Percentiles rank a stretch among this genome's conserved stretches.
Evolutionary conservation across 306 rosid genomes (phyloP).

Genomic region (Cajanus cajan): DNA sequence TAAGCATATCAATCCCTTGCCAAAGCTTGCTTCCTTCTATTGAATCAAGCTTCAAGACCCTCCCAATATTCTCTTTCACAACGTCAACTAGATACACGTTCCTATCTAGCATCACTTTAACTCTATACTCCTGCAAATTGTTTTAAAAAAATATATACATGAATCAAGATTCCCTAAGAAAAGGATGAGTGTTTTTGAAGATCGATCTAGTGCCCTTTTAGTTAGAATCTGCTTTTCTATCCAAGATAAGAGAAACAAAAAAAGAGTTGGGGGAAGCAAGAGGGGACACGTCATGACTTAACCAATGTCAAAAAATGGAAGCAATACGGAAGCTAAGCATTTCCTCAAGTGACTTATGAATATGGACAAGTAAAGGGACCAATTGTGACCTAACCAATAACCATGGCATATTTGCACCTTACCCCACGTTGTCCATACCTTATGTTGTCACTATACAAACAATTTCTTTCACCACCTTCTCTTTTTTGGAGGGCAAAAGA

Average conservation of each 20-base stretch:
- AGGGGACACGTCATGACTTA: not conserved
- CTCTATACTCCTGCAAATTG: slow-evolving; percentile 61
- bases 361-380: slow-evolving; percentile 24
- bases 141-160: not conserved
- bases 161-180: not conserved
- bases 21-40: slow-evolving; percentile 63
- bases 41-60: slow-evolving; percentile 84
- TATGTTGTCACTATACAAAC: slow-evolving; percentile 7
- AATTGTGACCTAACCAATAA: slow-evolving; percentile 10
- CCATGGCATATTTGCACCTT: not conserved
- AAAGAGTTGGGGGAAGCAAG: not conserved
- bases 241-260: not conserved
- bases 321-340: not conserved
- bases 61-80: slow-evolving; percentile 58
- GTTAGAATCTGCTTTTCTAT: not conserved
- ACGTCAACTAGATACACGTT: slow-evolving; percentile 79
- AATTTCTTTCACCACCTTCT: not conserved
- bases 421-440: not conserved
- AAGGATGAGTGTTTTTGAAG: not conserved
- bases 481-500: not conserved
- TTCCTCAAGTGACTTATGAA: slow-evolving; percentile 26
- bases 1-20: slow-evolving; percentile 61
- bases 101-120: slow-evolving; percentile 78
- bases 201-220: not conserved
- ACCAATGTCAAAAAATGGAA: not conserved